Conservation (phyloP, 2,329 filamentous ascomycete species). For the Diaporthe vaccinii region DNA sequence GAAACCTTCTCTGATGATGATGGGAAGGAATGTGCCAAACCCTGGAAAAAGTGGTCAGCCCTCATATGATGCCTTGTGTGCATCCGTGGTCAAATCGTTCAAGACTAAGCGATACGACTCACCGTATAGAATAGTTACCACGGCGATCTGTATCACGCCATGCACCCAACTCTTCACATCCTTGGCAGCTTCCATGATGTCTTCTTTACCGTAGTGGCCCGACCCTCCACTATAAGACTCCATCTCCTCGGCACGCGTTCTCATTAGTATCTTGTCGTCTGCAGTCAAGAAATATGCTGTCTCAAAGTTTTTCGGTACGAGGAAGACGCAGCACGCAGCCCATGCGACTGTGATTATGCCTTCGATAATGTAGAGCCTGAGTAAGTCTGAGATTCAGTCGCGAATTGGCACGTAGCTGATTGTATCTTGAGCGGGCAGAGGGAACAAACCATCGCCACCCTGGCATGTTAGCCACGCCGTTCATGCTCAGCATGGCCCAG, state of each 20-base stretch:
- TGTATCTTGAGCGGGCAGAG: background rate
- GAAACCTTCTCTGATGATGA: constrained; percentile 56
- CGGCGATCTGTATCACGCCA: constrained; percentile 54
- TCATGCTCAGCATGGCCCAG: constrained; percentile 18
- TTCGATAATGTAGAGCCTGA: constrained; percentile 19
- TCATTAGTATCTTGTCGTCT: constrained; percentile 5
- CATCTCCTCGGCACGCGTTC: background rate
- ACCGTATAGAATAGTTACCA: constrained; percentile 55
- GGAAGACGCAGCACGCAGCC: constrained; percentile 5
- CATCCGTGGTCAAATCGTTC: background rate
- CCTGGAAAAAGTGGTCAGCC: constrained; percentile 41
- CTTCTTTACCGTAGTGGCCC: constrained; percentile 23
- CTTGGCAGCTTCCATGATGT: constrained; percentile 45
- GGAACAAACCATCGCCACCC: constrained; percentile 4
- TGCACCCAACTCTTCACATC: constrained; percentile 48
- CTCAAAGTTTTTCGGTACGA: constrained; percentile 9
- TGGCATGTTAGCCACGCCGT: background rate
- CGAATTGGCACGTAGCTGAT: background rate
- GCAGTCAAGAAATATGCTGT: constrained; percentile 10
- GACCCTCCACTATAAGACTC: constrained; percentile 7
- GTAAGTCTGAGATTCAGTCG: background rate
- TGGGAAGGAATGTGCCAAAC: constrained; percentile 57
- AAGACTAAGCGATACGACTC: background rate
- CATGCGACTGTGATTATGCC: constrained; percentile 14
- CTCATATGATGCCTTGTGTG: background rate